Evolutionary conservation across 1,139 yeast genomes (phyloP), one percentile per base, ranked within the genome.

Genomic region (Yamadazyma trypodendri): DNA sequence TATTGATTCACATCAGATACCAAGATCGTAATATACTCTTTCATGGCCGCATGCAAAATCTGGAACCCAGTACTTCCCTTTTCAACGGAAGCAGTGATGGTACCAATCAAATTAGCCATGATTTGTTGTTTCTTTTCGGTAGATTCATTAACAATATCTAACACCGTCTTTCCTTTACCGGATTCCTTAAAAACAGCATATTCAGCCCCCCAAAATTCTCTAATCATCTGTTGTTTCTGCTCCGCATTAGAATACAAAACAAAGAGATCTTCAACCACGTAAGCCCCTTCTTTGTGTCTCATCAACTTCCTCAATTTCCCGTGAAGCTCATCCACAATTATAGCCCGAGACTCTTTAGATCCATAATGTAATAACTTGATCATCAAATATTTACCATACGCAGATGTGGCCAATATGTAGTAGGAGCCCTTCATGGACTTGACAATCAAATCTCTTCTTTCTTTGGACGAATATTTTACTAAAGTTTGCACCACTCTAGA

Each of bases 261-360:
- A 59, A 74, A 92, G 52, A 89, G 75, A 70, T 92, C 98, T 65
- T 92, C 97, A 47, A 90, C 90, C 28, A 92, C 97, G 55, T 92
- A 89, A n/a, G 97, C 97, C 65, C 97, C 98, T 72, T 92, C 97
- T 65, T 84, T 84, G 64, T 92, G 97, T 72, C 95, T 82, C 94
- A 92, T 89, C 48, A 92, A 73, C 62, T 88, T 90, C 60, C 97
- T 75, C 52, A 88, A 77, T 53, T 84, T 84, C 37, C 97, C 97
- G 56, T 89, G 96, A 46, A 92, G 73, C 63, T 88, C 97, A 55
- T 84, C 75, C 40, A 90, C 75, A 40, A 92, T 85, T 27, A 77
- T 54, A 39, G 79, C 82, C 52, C 96, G 77, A 2, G 90, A 79
- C 23, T 82, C 82, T 55, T 83, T 87, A 13, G 92, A 76, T 7